phyloP scores from a whole-genome alignment of 805 yeast genomes.

The Maudiozyma pseudohumilis region DNA sequence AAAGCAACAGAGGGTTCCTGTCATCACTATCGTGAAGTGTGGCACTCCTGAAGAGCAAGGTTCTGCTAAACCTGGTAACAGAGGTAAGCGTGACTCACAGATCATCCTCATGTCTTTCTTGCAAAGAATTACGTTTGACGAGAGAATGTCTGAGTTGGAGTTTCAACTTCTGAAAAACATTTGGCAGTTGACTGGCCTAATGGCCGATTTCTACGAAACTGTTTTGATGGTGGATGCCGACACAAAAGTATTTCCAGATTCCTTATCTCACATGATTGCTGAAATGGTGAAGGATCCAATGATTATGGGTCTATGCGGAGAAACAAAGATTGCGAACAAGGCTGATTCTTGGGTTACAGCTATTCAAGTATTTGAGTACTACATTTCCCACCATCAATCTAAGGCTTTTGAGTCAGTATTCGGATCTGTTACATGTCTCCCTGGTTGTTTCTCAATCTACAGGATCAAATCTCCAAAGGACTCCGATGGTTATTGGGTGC shows the following conservation, averaged over 20 bases:
- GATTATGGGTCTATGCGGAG: constrained; percentile 92
- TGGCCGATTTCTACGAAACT: constrained; percentile 73
- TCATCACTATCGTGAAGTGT: constrained; percentile 71
- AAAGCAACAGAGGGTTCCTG: constrained; percentile 79
- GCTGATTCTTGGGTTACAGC: constrained; percentile 80
- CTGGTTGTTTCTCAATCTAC: constrained; percentile 91
- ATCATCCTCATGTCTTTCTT: constrained; percentile 82
- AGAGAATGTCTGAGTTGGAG: constrained; percentile 87
- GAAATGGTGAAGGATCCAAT: constrained; percentile 79
- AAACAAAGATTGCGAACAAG: constrained; percentile 83
- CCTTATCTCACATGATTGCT: constrained; percentile 81
- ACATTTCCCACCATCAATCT: constrained; percentile 87
- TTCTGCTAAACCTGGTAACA: constrained; percentile 74
- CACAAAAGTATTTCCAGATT: constrained; percentile 79
- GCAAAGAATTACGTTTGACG: constrained; percentile 81
- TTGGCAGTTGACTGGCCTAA: constrained; percentile 76
- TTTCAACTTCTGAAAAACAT: constrained; percentile 64
- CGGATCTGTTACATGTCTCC: constrained; percentile 90
- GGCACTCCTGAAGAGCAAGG: constrained; percentile 76
- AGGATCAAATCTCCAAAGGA: constrained; percentile 87
- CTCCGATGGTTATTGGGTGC: constrained; percentile 76
- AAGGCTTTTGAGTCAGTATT: constrained; percentile 93
- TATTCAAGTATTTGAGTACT: constrained; percentile 89
- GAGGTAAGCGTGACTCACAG: constrained; percentile 95
- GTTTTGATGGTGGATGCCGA: constrained; percentile 93